phyloP scores from a whole-genome alignment of 106 monocot species.

The Allium cepa region DNA sequence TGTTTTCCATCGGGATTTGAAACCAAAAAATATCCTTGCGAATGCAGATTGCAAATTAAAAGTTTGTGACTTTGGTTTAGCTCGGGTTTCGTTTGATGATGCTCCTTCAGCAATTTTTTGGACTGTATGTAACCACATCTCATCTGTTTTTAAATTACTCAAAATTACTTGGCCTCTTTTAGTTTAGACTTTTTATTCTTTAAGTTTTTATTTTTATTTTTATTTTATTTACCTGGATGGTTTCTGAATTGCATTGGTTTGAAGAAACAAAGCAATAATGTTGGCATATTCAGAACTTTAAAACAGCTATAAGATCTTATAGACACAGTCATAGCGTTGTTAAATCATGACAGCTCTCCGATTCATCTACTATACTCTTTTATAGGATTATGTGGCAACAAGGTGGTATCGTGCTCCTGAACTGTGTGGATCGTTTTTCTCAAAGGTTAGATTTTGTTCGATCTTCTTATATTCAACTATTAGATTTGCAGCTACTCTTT shows the following conservation, averaged over 20 bases:
- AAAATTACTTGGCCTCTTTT: too few relatives aligned
- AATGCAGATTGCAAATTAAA: conserved; percentile 69
- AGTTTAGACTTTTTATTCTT: too few relatives aligned
- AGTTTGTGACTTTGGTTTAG: conserved; percentile 62
- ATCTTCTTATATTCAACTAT: neutral
- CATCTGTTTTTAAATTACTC: neutral
- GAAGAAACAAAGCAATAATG: too few relatives aligned
- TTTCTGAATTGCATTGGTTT: too few relatives aligned
- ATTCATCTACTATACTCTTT: neutral
- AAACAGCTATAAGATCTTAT: too few relatives aligned
- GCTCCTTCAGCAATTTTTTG: conserved; percentile 61
- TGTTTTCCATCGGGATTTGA: conserved; percentile 56
- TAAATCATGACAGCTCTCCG: too few relatives aligned
- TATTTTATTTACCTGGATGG: too few relatives aligned
- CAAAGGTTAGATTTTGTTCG: conserved; percentile 26
- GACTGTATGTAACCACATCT: conserved; percentile 32
- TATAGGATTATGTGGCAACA: conserved; percentile 55
- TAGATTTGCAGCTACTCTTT: neutral
- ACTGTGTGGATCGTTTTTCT: conserved; percentile 63
- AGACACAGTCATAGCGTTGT: too few relatives aligned
- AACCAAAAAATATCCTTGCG: conserved; percentile 60
- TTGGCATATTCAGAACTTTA: too few relatives aligned
- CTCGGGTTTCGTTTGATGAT: conserved; percentile 54
- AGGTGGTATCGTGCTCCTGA: conserved; percentile 66
- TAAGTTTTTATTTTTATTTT: too few relatives aligned